A percentile compares a stretch with the other conserved stretches of the same genome.
Evolutionary conservation across 345 rosid genomes (phyloP).

Genomic region (Pelargonium nanum): DNA sequence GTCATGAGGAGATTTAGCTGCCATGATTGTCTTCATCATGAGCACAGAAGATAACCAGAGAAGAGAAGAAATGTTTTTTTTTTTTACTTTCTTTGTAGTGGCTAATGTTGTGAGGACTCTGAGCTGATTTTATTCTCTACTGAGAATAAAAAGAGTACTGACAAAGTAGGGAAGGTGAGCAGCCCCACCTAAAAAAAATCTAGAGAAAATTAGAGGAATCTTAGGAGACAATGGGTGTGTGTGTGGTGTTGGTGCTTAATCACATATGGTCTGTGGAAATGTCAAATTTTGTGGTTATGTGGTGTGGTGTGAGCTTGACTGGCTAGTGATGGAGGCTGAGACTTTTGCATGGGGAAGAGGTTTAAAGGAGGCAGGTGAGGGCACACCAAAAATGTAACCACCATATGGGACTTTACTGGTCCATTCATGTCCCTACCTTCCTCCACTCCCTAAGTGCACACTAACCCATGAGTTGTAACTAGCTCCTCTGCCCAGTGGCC

Average conservation of each 20-base stretch:
- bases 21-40: constrained; percentile 64
- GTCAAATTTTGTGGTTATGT: too few relatives aligned
- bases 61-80: constrained; percentile 9
- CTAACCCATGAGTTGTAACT: too few relatives aligned
- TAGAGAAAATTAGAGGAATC: constrained; percentile 13
- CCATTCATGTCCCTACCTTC: not conserved
- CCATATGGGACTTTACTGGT: not conserved
- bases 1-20: constrained; percentile 60
- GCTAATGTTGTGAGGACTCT: too few relatives aligned
- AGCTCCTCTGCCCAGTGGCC: too few relatives aligned
- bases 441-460: not conserved
- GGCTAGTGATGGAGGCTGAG: not conserved
- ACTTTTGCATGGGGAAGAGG: not conserved
- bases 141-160: constrained; percentile 23
- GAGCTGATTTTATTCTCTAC: too few relatives aligned
- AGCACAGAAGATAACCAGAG: constrained; percentile 5
- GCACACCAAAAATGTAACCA: not conserved
- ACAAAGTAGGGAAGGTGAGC: constrained; percentile 61
- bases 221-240: too few relatives aligned
- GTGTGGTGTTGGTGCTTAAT: too few relatives aligned
- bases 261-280: too few relatives aligned
- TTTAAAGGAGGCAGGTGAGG: not conserved
- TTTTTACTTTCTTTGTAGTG: too few relatives aligned
- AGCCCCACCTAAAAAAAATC: constrained; percentile 70
- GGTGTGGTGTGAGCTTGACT: too few relatives aligned